phyloP scores from a whole-genome alignment of 441 rosid species.

The Cnidoscolus chayamansa region DNA sequence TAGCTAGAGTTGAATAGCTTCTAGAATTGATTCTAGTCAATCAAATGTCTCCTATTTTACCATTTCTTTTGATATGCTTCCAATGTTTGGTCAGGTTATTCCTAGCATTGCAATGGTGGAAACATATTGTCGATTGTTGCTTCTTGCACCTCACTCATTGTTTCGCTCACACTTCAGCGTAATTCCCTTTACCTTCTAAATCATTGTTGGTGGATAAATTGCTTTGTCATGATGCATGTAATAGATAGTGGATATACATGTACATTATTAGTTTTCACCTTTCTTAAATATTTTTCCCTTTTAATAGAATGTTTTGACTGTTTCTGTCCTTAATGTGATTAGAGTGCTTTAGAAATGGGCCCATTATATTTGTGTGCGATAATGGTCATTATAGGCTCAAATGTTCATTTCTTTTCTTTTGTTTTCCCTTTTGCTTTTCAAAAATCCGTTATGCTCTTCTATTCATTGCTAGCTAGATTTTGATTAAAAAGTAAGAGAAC shows the following conservation, averaged over 20 bases:
- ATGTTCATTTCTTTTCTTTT: background rate
- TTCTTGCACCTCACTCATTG: constrained; percentile 84
- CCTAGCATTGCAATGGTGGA: constrained; percentile 99
- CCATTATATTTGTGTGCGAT: background rate
- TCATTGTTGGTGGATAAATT: background rate
- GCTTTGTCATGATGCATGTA: constrained; percentile 6
- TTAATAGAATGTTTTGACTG: background rate
- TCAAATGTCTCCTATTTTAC: constrained; percentile 10
- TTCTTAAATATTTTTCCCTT: constrained; percentile 9
- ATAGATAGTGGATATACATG: background rate
- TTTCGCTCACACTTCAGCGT: constrained; percentile 92
- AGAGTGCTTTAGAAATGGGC: background rate
- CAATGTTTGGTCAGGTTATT: constrained; percentile 59
- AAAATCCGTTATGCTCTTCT: background rate
- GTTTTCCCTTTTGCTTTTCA: background rate
- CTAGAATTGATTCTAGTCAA: background rate
- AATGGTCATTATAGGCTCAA: background rate
- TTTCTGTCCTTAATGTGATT: background rate
- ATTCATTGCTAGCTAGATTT: background rate
- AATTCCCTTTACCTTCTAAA: constrained; percentile 27
- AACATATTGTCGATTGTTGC: constrained; percentile 90
- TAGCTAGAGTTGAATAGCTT: constrained; percentile 13
- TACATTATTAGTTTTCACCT: background rate
- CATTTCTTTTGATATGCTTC: constrained; percentile 20
- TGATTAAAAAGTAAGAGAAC: background rate